Base-by-base conservation (phyloP, 2,329 filamentous ascomycete species). In the Xylaria sp. region DNA sequence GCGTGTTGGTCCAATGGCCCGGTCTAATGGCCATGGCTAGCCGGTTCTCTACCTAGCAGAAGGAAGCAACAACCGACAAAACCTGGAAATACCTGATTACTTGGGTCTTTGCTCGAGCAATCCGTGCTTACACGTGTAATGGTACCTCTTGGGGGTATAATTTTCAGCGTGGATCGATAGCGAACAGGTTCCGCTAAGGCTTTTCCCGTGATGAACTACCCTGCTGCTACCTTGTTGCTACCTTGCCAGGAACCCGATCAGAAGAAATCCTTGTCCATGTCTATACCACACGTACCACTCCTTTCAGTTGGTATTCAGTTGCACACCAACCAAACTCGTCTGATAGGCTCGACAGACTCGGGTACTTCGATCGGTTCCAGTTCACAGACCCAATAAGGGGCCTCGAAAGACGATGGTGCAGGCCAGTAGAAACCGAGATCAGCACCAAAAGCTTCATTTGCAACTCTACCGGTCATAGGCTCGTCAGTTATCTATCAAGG, bases 101-200 rank as follows among this genome's bases (percentile, higher is more conserved):
- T 10, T 37, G 34, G 34, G 8, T 8, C 10, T 10, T 37, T 37
- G 34, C 34, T 37, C 34, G 34, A 37, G 34, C 46, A 31, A 15
- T 34, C 9, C 41, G n/a, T 57, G 54, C 20, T 25, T 57, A 57
- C 55, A 41, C 20, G 55, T 57, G 55, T 44, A 28, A 57, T 28
- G 34, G 37, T 39, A 20, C 54, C 9, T 20, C 23, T 15, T 52
- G 12, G 51, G 20, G 31, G 18, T 39, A 61, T 48, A 12, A 57
- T 52, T 56, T 37, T n/a, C 51, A 60, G 46, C 41, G 23, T 55
- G 60, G 60, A 68, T 68, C 60, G 60, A 64, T 46, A 54, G 46
- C 39, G 39, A 67, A 41, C 54, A 20, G 55, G 39, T 58, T 9
- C 23, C 56, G 18, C 56, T 31, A 58, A 58, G 56, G 56, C 23